Conservation (phyloP, 345 rosid genomes). For the Anastatica hierochuntica region DNA sequence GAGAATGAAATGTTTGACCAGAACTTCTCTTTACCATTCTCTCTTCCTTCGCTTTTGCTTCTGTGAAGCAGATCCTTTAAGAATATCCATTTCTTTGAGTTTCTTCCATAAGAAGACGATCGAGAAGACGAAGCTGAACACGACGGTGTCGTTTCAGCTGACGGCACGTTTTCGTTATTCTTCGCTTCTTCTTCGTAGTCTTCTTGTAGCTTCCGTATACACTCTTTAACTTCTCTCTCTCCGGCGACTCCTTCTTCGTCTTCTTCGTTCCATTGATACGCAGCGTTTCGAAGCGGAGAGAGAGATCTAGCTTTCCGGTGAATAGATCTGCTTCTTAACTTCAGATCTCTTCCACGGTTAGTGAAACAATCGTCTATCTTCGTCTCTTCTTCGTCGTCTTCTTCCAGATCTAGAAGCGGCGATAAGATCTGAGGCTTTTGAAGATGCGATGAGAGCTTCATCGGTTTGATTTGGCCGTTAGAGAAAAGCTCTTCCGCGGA, state of each 20-base stretch:
- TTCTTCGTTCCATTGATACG: conserved; percentile 23
- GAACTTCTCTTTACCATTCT: conserved; percentile 48
- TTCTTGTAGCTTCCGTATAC: too few relatives aligned
- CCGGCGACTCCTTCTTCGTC: not conserved
- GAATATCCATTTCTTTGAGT: conserved; percentile 90
- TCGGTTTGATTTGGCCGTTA: conserved; percentile 88
- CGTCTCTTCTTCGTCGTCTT: conserved; percentile 14
- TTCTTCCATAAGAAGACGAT: conserved; percentile 81
- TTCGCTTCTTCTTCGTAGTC: not conserved
- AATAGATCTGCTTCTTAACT: conserved; percentile 53
- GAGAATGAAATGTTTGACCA: conserved; percentile 63
- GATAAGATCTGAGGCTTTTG: conserved; percentile 65
- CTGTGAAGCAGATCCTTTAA: conserved; percentile 73
- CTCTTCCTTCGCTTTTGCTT: conserved; percentile 94
- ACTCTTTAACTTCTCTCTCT: not conserved
- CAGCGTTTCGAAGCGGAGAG: conserved; percentile 56
- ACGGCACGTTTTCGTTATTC: conserved; percentile 18
- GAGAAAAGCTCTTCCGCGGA: conserved; percentile 90
- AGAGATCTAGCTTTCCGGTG: conserved; percentile 78
- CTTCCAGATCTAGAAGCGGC: conserved; percentile 63
- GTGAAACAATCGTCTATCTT: not conserved
- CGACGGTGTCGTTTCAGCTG: conserved; percentile 33
- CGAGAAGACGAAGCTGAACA: conserved; percentile 50
- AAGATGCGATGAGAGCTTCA: conserved; percentile 83
- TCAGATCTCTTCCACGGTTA: conserved; percentile 30